phyloP scores from a whole-genome alignment of 1,284 basidiomycete genomes.

The Boletus calvinii region DNA sequence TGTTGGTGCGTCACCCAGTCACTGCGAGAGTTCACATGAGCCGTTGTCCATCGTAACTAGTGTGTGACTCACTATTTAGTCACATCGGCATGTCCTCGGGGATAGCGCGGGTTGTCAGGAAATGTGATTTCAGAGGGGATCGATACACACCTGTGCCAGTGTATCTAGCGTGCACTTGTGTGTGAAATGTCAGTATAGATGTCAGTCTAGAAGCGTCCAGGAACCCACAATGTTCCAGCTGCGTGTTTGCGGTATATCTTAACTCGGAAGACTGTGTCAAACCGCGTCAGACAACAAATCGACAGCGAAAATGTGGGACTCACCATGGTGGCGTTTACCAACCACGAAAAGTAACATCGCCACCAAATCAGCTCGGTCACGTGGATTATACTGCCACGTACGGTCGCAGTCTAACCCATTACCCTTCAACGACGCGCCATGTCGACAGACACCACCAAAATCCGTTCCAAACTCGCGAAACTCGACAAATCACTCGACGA shows the following conservation, averaged over 20 bases:
- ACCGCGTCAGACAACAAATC: constrained; percentile 8
- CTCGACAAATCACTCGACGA: constrained; percentile 61
- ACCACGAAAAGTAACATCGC: neutral
- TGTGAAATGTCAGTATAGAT: constrained; percentile 14
- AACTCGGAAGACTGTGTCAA: constrained; percentile 74
- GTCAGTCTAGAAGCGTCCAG: neutral
- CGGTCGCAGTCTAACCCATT: neutral
- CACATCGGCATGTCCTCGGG: constrained; percentile 84
- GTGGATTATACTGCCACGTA: constrained; percentile 8
- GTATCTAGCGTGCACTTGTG: constrained; percentile 89
- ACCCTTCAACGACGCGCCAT: constrained; percentile 32
- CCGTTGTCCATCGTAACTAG: constrained; percentile 3
- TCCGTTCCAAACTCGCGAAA: constrained; percentile 51
- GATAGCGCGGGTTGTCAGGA: constrained; percentile 8
- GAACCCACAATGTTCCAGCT: constrained; percentile 83
- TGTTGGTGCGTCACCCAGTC: constrained; percentile 99
- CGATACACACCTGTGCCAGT: constrained; percentile 78
- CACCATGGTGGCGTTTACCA: constrained; percentile 22
- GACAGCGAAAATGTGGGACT: neutral
- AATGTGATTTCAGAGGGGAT: neutral
- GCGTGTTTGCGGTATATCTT: constrained; percentile 91
- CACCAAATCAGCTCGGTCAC: constrained; percentile 9
- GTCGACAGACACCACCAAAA: constrained; percentile 54
- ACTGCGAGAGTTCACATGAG: constrained; percentile 44
- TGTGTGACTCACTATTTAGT: constrained; percentile 80